These are phyloP conservation scores for Fusarium buxicola DNA, from an alignment of 2,329 filamentous ascomycete species.

Conservation along the genomic window DNA sequence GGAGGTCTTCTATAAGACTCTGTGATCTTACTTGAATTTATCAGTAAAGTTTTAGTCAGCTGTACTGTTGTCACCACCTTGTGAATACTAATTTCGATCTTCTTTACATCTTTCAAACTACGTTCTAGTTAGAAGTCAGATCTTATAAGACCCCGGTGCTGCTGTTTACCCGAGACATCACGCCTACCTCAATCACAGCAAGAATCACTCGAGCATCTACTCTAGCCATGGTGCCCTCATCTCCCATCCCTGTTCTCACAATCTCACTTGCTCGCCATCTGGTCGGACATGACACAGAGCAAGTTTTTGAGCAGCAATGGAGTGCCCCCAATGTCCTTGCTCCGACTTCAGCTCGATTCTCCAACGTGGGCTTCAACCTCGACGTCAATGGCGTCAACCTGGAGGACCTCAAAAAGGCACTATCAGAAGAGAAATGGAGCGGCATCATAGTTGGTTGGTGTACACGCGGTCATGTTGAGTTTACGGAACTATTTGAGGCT, in stretches of 20 bases:
- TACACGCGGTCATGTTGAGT: conserved; percentile 2
- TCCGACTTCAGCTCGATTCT: neutral
- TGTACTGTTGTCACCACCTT: too few relatives aligned
- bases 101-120: too few relatives aligned
- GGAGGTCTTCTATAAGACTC: too few relatives aligned
- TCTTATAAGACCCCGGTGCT: too few relatives aligned
- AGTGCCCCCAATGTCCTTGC: neutral
- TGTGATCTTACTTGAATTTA: too few relatives aligned
- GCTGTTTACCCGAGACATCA: too few relatives aligned
- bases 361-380: conserved; percentile 20
- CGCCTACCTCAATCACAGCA: too few relatives aligned
- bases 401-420: rapidly evolving
- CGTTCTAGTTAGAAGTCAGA: too few relatives aligned
- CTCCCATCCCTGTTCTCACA: neutral
- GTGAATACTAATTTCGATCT: too few relatives aligned
- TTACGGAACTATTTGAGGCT: conserved; percentile 20
- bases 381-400: conserved; percentile 4
- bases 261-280: conserved; percentile 18
- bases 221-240: neutral
- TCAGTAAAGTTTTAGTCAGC: too few relatives aligned
- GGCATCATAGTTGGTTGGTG: conserved; percentile 23
- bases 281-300: neutral
- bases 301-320: conserved; percentile 15
- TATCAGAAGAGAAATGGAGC: neutral
- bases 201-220: too few relatives aligned